Base-by-base conservation (phyloP, 2,329 filamentous ascomycete species). In the Talaromyces sp. region DNA sequence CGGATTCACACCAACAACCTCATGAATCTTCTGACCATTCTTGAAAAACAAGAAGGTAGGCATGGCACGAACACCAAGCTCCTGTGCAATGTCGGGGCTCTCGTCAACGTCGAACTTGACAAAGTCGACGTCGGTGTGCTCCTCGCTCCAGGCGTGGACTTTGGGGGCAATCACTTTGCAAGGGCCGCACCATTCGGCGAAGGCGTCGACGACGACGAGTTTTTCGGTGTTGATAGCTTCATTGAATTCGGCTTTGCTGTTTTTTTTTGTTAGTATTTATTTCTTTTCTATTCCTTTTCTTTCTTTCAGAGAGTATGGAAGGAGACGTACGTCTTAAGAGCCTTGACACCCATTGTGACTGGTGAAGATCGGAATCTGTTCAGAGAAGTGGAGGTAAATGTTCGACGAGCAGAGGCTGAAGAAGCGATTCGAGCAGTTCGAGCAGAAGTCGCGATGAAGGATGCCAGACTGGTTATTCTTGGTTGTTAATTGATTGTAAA, bases 41-140 rank as follows among this genome's bases (percentile, higher is more conserved):
- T 91, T 89, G 84, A 91, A 96, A 69, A 95, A 74, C 58, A 89
- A 69, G 79, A 97, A 96, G 28, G 91, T 95, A 57, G 93, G 92
- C 91, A 97, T 96, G 72, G 92, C 91, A 66, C 89, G 85, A 73
- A 97, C 84, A 63, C 84, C 84, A 63, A 94, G 85, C 71, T 94
- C 85, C 68, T 87, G 81, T 33, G 89, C 85, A 52, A 96, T 82
- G 1, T 89, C 85, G 64, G 86, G 79, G 40, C 93, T 78, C 63
- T 91, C 80, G 74, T 97, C 92, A 67, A 97, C 91, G 74, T 97
- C 91, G 71, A 97, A 80, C 83, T 96, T 94, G 82, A 85, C 85
- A 78, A 96, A 97, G 74, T 84, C 80, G 64, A 88, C 81, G 64
- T 78, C 73, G 63, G 82, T 74, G 77, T 83, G 84, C 59, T 76